Percentiles rank a stretch among this genome's conserved stretches.
Conservation (phyloP, 768 basidiomycete species). For the Obba rivulosa region DNA sequence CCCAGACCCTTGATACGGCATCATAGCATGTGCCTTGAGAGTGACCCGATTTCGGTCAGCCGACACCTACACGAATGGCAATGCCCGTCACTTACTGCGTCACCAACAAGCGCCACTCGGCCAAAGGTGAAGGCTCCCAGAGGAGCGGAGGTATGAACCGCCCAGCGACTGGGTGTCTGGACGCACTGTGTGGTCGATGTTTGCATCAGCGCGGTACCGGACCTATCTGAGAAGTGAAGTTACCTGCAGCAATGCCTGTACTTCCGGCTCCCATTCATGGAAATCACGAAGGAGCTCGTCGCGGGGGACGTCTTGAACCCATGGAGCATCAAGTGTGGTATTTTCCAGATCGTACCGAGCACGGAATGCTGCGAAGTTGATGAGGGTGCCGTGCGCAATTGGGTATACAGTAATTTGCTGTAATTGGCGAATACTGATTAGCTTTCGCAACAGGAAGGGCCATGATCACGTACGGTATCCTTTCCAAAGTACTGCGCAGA, state of each 20-base stretch:
- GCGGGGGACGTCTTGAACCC: slow-evolving; percentile 41
- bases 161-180: slow-evolving; percentile 36
- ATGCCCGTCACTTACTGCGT: slow-evolving; percentile 25
- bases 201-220: neutral
- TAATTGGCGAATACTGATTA: neutral
- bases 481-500: slow-evolving; percentile 48
- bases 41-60: no score
- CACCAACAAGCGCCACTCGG: slow-evolving; percentile 42
- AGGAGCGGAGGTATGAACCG: slow-evolving; percentile 52
- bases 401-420: slow-evolving; percentile 63
- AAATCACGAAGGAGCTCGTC: slow-evolving; percentile 43
- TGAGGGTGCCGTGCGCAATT: slow-evolving; percentile 47
- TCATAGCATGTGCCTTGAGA: slow-evolving; percentile 31
- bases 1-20: slow-evolving; percentile 40
- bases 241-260: slow-evolving; percentile 51
- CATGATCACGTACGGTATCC: slow-evolving; percentile 14
- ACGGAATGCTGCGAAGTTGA: slow-evolving; percentile 62
- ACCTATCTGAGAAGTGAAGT: neutral
- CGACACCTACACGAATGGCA: no score
- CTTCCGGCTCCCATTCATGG: slow-evolving; percentile 54
- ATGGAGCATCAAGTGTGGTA: slow-evolving; percentile 43
- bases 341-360: slow-evolving; percentile 46
- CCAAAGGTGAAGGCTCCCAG: slow-evolving; percentile 48
- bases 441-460: neutral
- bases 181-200: neutral